Evolutionary conservation across 768 basidiomycete genomes (phyloP).

Genomic region (Leccinum incarnatum): DNA sequence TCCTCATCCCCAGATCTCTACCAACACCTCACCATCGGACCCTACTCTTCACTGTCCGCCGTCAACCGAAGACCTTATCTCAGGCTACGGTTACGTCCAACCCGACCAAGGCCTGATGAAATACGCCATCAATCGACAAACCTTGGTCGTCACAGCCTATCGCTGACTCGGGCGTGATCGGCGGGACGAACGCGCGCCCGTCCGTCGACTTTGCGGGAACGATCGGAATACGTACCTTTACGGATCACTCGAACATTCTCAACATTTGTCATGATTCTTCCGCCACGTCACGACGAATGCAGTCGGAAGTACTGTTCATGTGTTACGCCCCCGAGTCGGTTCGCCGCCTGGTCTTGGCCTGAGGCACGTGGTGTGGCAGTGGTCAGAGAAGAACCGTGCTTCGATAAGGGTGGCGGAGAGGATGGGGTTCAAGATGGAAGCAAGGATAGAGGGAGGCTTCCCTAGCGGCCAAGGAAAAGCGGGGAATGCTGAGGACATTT

Average conservation of each 20-base stretch:
- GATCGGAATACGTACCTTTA: constrained; percentile 46
- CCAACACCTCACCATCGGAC: constrained; percentile 50
- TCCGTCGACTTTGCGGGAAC: constrained; percentile 44
- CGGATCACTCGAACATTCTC: constrained; percentile 38
- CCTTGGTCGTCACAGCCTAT: constrained; percentile 20
- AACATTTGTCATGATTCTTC: constrained; percentile 43
- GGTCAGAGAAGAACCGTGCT: constrained; percentile 36
- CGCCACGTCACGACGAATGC: constrained; percentile 55
- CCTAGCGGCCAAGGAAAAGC: constrained; percentile 36
- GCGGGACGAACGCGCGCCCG: neutral
- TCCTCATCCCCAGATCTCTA: constrained; percentile 40
- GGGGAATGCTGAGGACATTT: constrained; percentile 31
- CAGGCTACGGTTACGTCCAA: constrained; percentile 30
- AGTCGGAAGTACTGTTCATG: constrained; percentile 44
- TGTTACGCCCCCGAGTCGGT: constrained; percentile 40
- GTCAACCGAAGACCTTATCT: constrained; percentile 36
- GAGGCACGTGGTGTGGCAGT: constrained; percentile 60
- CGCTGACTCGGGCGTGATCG: neutral
- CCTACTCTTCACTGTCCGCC: constrained; percentile 38
- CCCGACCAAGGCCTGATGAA: constrained; percentile 35
- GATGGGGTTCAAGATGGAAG: constrained; percentile 61
- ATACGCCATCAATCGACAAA: constrained; percentile 56
- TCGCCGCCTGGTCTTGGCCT: constrained; percentile 46
- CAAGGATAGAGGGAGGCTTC: constrained; percentile 50
- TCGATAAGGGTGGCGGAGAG: constrained; percentile 53